phyloP scores from a whole-genome alignment of 2,329 filamentous ascomycete species.

The Colletotrichum abscissum region DNA sequence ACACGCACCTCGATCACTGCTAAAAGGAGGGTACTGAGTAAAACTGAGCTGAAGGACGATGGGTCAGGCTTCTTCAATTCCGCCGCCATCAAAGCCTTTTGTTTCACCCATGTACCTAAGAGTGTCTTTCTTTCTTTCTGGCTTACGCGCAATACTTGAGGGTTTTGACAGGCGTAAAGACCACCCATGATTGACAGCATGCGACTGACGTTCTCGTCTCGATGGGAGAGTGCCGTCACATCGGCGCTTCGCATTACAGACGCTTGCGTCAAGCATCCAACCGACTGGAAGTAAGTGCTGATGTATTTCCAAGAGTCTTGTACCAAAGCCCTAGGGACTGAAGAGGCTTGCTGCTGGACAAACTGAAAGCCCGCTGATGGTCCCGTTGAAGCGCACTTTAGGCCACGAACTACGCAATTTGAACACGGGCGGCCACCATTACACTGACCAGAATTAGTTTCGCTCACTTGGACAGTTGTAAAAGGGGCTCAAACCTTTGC shows the following conservation, averaged over 20 bases:
- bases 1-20: neutral
- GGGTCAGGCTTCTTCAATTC: neutral
- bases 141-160: neutral
- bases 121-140: neutral
- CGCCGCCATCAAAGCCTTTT: neutral
- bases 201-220: constrained; percentile 12
- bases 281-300: constrained; percentile 6
- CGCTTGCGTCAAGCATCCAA: neutral
- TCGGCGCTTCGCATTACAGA: neutral
- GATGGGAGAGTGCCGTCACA: constrained; percentile 6
- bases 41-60: neutral
- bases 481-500: neutral
- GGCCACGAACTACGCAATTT: neutral
- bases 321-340: neutral
- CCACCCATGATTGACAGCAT: constrained; percentile 13
- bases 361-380: neutral
- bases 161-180: constrained; percentile 14
- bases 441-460: neutral
- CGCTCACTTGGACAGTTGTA: neutral
- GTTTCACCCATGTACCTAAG: neutral
- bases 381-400: neutral
- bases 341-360: neutral
- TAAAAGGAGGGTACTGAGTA: neutral
- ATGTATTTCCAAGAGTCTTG: constrained; percentile 19
- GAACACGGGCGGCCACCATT: constrained; percentile 17